Base-by-base conservation (phyloP, 1,284 basidiomycete species). In the Coniferiporia weirii region DNA sequence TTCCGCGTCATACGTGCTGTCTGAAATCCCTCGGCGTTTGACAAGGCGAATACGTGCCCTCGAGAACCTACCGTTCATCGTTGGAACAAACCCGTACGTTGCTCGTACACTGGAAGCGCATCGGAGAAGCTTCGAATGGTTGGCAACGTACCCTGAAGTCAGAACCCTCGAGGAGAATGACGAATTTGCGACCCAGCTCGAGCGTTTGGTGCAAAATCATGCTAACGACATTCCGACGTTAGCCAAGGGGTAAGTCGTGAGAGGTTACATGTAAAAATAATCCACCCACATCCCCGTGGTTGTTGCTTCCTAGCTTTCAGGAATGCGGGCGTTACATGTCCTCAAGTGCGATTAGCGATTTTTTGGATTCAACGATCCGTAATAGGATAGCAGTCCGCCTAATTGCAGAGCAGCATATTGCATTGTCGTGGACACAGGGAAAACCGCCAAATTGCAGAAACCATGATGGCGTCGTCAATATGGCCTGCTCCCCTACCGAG, bases 391-490 rank as follows among this genome's bases (percentile, higher is more conserved):
- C 90, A 35, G 87, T 95, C 34, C 87, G 93, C 17, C 76, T 96
- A 55, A 93, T 95, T 64, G 94, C 93, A 46, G 93, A 96, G 69
- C 94, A 96, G 68, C 94, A 96, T 68, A 87, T 96, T 44, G 86
- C 91, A 1, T 77, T 95, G 19, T 89, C 90, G 2, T 80, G 81
- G 54, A 84, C 85, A 1, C 71, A 91, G 54, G 68, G 72, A 36
- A 54, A 75, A 49, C 69, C 75, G 1, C 67, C 71, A 4, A 52
- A 63, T 67, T 50, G 69, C 67, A 58, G 57, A 47, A 61, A 72
- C 55, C 74, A 83, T 66, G 76, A 82, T 46, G 90, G 87, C 20
- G 79, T 93, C 17, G 84, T 93, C 36, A 78, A 93, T 66, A 79
- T 81, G 71, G 69, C 75, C 8, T 87, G 89, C 65, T 87, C 83